Evolutionary conservation across 2,329 filamentous ascomycete genomes (phyloP), one percentile per base, ranked within the genome.

Genomic region (Fusarium scirpi): DNA sequence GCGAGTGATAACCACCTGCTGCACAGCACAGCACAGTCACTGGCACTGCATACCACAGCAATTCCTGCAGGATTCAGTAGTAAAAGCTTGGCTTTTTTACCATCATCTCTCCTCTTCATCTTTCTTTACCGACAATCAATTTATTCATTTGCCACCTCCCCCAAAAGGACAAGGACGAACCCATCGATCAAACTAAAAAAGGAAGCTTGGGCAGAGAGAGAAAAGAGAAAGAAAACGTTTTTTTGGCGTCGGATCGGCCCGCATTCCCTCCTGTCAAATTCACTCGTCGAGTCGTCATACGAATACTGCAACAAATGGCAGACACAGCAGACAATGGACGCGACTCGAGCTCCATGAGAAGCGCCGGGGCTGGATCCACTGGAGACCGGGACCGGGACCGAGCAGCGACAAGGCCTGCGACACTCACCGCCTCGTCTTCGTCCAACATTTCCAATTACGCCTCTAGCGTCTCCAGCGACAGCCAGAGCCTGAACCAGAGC

Each of bases 371-470:
- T 3, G 49, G 49, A 53, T 53, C 49, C 49, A 53, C 25, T 12
- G 34, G 34, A 53, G 48, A 51, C 22, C 30, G 48, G 22, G 47
- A 51, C 22, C 30, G 47, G 30, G 30, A 30, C 29, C 29, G 29
- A 30, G 34, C 34, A 30, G 34, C 18, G 34, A 38, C 18, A 12
- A 53, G 38, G 34, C 32, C 49, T 29, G 32, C 34, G 18, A 40
- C 48, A 11, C 49, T 53, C 49, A 53, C 49, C 49, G 49, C 49
- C 24, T 53, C 49, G 34, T 53, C 49, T 2, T 53, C 49, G 18
- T 53, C 49, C 32, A 53, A 53, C 13, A 53, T 53, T 53, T 53
- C 49, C 34, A 53, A 53, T 53, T 53, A 53, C 32, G 49, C 49
- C 49, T 53, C 49, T 53, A 53, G 49, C 18, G 49, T 53, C 22